These are phyloP conservation scores for Xylaria sp. DNA, from an alignment of 2,329 filamentous ascomycete genomes.

Conservation along the genomic window DNA sequence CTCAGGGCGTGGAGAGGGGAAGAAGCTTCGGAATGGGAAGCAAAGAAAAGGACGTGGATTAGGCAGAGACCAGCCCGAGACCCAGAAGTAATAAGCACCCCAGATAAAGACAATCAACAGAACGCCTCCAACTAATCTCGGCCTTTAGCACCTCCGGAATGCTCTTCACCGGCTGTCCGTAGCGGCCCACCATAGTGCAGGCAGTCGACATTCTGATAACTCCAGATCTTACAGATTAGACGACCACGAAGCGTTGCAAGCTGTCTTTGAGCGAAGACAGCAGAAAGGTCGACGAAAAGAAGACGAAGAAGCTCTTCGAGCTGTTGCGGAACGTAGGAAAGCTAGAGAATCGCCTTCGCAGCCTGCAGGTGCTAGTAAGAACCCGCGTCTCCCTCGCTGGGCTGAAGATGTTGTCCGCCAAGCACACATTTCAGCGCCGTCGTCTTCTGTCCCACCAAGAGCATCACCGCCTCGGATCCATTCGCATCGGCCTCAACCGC, in stretches of 20 bases:
- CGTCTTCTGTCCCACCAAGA: constrained; percentile 16
- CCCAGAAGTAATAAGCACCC: constrained; percentile 36
- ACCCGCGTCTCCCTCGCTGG: constrained; percentile 38
- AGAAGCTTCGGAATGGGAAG: constrained; percentile 26
- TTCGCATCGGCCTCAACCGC: constrained; percentile 22
- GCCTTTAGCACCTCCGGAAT: constrained; percentile 30
- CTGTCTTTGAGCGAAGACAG: constrained; percentile 28
- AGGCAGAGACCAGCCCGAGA: constrained; percentile 14
- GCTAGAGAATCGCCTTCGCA: constrained; percentile 27
- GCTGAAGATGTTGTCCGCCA: constrained; percentile 34
- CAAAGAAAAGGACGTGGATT: constrained; percentile 8
- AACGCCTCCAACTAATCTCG: constrained; percentile 28
- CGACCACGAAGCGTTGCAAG: constrained; percentile 32
- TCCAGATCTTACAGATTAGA: constrained; percentile 37
- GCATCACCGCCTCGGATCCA: constrained; percentile 10
- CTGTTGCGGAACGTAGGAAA: constrained; percentile 32
- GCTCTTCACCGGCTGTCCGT: constrained; percentile 28
- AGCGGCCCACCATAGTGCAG: constrained; percentile 11
- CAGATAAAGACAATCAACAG: constrained; percentile 9
- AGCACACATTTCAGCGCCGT: constrained; percentile 29
- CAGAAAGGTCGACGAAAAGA: constrained; percentile 23
- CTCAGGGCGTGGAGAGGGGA: constrained; percentile 16
- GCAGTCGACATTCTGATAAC: constrained; percentile 5
- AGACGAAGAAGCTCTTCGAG: constrained; percentile 27
- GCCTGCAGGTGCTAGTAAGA: constrained; percentile 19